Evolutionary conservation across 441 rosid species (phyloP).

Genomic region (Euphorbia schlechtendalii): DNA sequence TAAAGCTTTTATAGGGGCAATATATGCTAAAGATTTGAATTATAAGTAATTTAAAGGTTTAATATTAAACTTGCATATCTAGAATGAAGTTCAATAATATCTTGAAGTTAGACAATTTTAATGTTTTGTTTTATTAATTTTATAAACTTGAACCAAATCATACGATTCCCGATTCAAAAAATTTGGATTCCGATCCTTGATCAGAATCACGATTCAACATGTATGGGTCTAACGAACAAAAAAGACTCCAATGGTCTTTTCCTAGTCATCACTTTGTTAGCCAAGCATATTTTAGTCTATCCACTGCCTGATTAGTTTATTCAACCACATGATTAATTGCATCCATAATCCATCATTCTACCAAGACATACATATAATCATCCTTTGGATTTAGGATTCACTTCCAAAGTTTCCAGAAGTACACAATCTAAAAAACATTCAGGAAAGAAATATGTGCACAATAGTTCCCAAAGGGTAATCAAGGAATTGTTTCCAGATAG

Average conservation of each 20-base stretch:
- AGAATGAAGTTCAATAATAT: no score
- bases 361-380: not conserved
- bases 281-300: not conserved
- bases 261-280: not conserved
- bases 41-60: no score
- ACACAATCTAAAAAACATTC: not conserved
- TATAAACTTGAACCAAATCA: no score
- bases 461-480: not conserved
- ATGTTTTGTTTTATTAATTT: no score
- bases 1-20: no score
- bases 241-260: conserved; percentile 5
- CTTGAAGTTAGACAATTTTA: no score
- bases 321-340: conserved; percentile 1
- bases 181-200: no score
- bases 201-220: no score
- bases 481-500: not conserved
- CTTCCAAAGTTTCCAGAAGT: not conserved
- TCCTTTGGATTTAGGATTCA: not conserved
- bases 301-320: not conserved
- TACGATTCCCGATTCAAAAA: no score
- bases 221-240: not conserved
- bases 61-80: no score
- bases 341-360: not conserved
- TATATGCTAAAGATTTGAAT: no score
- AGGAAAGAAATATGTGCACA: not conserved